Percentiles rank a stretch among this genome's conserved stretches.
Conservation (phyloP, 139 green algal species). For the Tetratostichococcus sp. region DNA sequence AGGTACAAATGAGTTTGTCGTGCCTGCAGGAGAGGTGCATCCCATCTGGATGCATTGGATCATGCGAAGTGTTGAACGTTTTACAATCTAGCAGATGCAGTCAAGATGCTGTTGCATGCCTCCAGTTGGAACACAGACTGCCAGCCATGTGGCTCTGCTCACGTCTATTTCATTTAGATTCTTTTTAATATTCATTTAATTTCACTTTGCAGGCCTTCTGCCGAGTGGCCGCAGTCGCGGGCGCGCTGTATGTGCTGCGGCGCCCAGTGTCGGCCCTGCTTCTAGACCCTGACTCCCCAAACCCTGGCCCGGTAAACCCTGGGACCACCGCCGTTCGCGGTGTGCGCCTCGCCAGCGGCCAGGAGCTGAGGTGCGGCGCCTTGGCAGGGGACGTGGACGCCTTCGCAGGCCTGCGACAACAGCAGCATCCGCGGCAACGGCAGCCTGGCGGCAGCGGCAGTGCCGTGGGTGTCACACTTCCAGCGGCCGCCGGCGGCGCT, state of each 20-base stretch:
- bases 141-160: no score
- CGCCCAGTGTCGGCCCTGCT: constrained; percentile 27
- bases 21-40: no score
- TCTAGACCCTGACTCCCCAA: neutral
- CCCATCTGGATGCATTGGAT: no score
- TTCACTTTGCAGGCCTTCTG: constrained; percentile 25
- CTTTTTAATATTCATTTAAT: no score
- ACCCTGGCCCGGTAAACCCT: no score
- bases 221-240: constrained; percentile 35
- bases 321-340: neutral
- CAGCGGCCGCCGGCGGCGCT: no score
- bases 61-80: no score
- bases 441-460: neutral
- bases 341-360: constrained; percentile 1
- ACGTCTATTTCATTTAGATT: no score
- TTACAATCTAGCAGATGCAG: no score
- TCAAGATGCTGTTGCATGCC: no score
- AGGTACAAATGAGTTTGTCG: constrained; percentile 19
- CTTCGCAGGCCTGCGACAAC: neutral
- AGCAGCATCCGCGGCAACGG: neutral
- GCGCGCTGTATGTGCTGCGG: constrained; percentile 47
- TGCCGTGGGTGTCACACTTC: neutral
- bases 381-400: neutral
- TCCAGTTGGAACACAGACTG: no score
- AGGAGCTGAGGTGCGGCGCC: constrained; percentile 1